Base-by-base conservation (phyloP, 805 yeast genomes). In the Nakazawaea anatomiae region DNA sequence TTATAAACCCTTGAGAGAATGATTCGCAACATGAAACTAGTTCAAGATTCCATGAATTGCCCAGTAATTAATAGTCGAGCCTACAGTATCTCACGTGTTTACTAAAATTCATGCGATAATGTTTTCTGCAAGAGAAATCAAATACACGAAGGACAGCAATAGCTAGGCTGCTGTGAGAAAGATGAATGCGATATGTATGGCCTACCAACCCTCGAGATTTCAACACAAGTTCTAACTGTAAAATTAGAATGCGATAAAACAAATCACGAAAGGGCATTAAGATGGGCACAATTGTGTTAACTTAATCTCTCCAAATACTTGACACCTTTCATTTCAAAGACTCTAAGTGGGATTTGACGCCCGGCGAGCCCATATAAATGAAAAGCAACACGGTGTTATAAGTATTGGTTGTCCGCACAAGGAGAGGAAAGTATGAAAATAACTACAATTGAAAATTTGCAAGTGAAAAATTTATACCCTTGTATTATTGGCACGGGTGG, bases 381-480 rank as follows among this genome's bases (percentile, higher is more conserved):
- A 60, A 68, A 79, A 79, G 85, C 87, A 82, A 82, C 88, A 82
- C 88, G 88, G 83, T 75, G 74, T 62, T 48, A 42, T 48, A 53
- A 77, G 83, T 79, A 82, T 80, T 77, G 83, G 87, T 78, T 80
- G 76, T 79, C 85, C 87, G 85, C 87, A 83, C 87, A 79, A 67
- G 61, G 67, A 65, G 61, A 60, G 61, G 58, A 60, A 59, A 60
- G 60, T 58, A 56, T 52, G 50, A 45, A 43, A 38, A 45, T 48
- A 42, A 52, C 42, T 48, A 51, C 44, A 52, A n/a, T 28, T 48
- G 48, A 42, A 51, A 49, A 51, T 45, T 44, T 57, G 40, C 31
- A 53, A 44, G 34, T 18, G 35, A 44, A 42, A 54, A 39, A 43
- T 47, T 47, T 46, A 42, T 43, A 14, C 39, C 29, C 28, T 31